Conservation (phyloP, 1,284 basidiomycete genomes). For the Malassezia pachydermatis region DNA sequence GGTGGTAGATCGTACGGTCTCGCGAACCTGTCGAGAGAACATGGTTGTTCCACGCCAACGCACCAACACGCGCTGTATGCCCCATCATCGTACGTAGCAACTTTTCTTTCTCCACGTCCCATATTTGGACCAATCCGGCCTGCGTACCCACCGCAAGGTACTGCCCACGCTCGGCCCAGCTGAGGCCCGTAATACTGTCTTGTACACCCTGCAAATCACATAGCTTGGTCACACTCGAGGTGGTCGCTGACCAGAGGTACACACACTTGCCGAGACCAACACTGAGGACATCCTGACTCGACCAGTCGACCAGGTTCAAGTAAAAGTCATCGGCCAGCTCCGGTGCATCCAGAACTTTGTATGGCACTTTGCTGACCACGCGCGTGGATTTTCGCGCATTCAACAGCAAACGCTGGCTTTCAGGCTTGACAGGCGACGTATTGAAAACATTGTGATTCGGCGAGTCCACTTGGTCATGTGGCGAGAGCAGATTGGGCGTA, state of each 20-base stretch:
- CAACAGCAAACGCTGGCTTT: constrained; percentile 71
- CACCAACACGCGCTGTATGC: constrained; percentile 78
- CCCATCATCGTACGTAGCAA: constrained; percentile 71
- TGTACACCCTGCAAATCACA: constrained; percentile 60
- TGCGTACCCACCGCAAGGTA: constrained; percentile 86
- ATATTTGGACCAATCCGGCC: constrained; percentile 77
- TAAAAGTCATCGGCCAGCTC: constrained; percentile 92
- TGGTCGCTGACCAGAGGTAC: constrained; percentile 93
- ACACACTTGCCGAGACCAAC: constrained; percentile 86
- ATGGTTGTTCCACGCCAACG: constrained; percentile 83
- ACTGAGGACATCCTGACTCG: constrained; percentile 80
- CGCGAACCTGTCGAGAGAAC: constrained; percentile 82
- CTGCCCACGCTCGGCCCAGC: constrained; percentile 57
- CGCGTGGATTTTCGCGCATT: constrained; percentile 71
- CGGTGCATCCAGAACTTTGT: constrained; percentile 92
- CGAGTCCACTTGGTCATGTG: constrained; percentile 49
- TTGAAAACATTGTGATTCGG: constrained; percentile 74
- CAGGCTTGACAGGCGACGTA: constrained; percentile 75
- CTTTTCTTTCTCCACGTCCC: constrained; percentile 73
- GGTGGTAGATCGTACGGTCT: constrained; percentile 79
- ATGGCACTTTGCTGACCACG: constrained; percentile 84
- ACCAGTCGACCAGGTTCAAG: constrained; percentile 96
- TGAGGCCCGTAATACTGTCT: constrained; percentile 37
- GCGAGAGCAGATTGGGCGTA: constrained; percentile 1
- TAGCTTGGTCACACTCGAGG: constrained; percentile 78